These are phyloP conservation scores for Epichloe sp. DNA, from an alignment of 2,329 filamentous ascomycete species.

Conservation along the genomic window DNA sequence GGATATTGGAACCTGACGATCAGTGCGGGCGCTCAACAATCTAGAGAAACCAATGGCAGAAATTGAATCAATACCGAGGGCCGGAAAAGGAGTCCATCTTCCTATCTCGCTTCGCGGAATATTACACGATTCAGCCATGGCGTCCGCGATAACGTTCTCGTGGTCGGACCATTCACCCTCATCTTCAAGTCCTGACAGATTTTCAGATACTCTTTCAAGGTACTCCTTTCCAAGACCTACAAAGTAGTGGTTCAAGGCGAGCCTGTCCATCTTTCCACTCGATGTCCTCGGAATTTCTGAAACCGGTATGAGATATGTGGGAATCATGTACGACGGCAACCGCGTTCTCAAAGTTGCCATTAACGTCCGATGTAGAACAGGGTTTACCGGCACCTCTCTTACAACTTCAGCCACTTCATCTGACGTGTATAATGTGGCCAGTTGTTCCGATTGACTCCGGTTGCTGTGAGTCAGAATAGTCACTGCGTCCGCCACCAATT, in stretches of 20 bases:
- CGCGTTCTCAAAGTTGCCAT: conserved; percentile 39
- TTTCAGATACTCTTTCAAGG: conserved; percentile 24
- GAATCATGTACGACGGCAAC: conserved; percentile 69
- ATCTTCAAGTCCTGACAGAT: conserved; percentile 16
- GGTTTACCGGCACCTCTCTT: conserved; percentile 23
- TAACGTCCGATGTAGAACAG: conserved; percentile 28
- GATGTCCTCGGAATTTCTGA: conserved; percentile 55
- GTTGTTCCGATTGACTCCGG: conserved; percentile 29
- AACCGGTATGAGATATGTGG: conserved; percentile 59
- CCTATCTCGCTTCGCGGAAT: conserved; percentile 34
- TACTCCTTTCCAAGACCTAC: conserved; percentile 27
- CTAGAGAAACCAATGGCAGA: conserved; percentile 61
- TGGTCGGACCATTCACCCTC: conserved; percentile 34
- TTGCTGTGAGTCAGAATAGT: conserved; percentile 42
- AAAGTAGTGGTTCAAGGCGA: conserved; percentile 36
- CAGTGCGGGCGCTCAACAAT: conserved; percentile 33
- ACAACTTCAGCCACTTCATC: conserved; percentile 15
- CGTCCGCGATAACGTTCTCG: conserved; percentile 43
- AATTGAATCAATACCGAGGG: conserved; percentile 73
- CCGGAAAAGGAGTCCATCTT: conserved; percentile 59
- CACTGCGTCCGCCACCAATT: conserved; percentile 44
- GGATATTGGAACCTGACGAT: conserved; percentile 48
- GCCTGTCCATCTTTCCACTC: conserved; percentile 62
- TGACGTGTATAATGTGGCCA: conserved; percentile 60
- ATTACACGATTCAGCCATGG: conserved; percentile 38